phyloP scores from a whole-genome alignment of 1,284 basidiomycete genomes.

The Tilletiopsis washingtonensis region DNA sequence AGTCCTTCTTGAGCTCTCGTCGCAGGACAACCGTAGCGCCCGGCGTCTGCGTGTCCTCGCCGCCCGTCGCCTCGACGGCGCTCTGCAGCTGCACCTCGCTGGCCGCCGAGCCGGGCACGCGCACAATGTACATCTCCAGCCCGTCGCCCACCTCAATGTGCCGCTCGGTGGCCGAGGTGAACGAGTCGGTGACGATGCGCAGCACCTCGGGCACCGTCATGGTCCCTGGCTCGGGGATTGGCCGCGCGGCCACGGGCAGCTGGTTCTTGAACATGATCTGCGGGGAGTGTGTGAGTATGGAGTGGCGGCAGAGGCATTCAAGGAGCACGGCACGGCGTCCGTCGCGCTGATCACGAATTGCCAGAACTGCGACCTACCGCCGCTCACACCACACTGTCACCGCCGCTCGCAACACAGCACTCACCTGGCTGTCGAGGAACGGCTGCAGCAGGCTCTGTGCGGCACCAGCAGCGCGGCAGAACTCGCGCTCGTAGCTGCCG shows the following conservation, averaged over 20 bases:
- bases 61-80: constrained; percentile 38
- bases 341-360: background rate
- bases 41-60: constrained; percentile 37
- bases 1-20: constrained; percentile 46
- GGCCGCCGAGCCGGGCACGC: constrained; percentile 5
- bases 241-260: constrained; percentile 23
- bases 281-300: no score
- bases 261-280: constrained; percentile 47
- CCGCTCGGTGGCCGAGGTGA: constrained; percentile 43
- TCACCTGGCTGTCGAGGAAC: constrained; percentile 43
- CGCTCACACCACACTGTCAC: no score
- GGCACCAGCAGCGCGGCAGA: constrained; percentile 43
- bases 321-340: background rate
- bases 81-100: constrained; percentile 20
- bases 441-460: constrained; percentile 46
- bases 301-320: background rate
- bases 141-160: constrained; percentile 47
- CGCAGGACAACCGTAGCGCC: constrained; percentile 42
- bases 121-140: constrained; percentile 43
- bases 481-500: constrained; percentile 43
- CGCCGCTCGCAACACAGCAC: no score
- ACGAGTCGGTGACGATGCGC: constrained; percentile 41
- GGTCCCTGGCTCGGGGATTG: constrained; percentile 36
- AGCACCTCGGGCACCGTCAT: constrained; percentile 35
- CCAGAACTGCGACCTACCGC: no score